Percentiles rank a stretch among this genome's conserved stretches.
phyloP scores from a whole-genome alignment of 2,329 filamentous ascomycete species.

The Chaetomium sp. region DNA sequence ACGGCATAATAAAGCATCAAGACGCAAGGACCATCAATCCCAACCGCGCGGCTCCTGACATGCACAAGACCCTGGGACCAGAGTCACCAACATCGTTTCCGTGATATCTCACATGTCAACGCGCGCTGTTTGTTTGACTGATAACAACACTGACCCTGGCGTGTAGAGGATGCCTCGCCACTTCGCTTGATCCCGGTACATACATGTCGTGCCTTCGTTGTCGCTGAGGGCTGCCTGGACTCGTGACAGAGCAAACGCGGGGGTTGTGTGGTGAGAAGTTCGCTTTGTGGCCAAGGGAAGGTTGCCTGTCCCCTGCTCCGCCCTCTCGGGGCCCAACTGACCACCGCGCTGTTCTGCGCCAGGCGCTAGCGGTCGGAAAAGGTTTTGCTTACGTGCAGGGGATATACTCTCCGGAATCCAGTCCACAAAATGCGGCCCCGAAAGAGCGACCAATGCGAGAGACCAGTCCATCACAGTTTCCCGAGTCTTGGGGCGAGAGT shows the following conservation, averaged over 20 bases:
- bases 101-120: neutral
- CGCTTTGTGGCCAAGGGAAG: neutral
- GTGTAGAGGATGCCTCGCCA: neutral
- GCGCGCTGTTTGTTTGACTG: neutral
- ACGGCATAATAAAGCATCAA: neutral
- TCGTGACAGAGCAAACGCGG: neutral
- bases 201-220: neutral
- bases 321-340: neutral
- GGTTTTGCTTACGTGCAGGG: neutral
- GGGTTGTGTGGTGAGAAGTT: neutral
- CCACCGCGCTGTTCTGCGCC: neutral
- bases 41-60: neutral
- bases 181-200: neutral
- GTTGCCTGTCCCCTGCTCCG: neutral
- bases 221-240: neutral
- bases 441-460: neutral
- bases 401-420: neutral
- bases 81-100: neutral
- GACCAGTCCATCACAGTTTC: too few relatives aligned
- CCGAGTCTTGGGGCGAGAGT: too few relatives aligned
- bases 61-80: neutral
- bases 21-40: neutral
- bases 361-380: neutral
- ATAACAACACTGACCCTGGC: neutral
- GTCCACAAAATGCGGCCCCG: neutral